Evolutionary conservation across 2,329 filamentous ascomycete species (phyloP).

Genomic region (Orbilia quercus): DNA sequence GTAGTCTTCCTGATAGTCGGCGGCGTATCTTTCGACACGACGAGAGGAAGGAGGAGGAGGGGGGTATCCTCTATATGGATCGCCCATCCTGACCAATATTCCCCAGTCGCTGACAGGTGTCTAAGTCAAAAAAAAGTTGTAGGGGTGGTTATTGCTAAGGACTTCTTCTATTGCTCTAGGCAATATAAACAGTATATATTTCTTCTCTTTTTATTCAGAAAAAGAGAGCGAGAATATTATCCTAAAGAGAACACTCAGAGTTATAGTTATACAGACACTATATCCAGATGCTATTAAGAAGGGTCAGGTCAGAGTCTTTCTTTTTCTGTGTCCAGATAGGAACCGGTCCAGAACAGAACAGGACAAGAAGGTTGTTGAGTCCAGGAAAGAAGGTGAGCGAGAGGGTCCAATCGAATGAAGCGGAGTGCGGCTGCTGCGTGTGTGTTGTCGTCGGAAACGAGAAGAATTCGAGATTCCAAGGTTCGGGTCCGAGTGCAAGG

Average conservation of each 20-base stretch:
- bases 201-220: conserved; percentile 1
- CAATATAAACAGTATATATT: neutral
- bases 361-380: conserved; percentile 22
- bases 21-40: conserved; percentile 1
- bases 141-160: neutral
- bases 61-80: conserved; percentile 35
- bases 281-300: conserved; percentile 32
- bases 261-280: conserved; percentile 35
- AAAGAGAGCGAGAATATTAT: no score
- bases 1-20: conserved; percentile 30
- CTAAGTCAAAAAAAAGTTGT: conserved; percentile 7
- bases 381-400: conserved; percentile 16
- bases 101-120: conserved; percentile 23
- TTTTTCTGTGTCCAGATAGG: conserved; percentile 17
- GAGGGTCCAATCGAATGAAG: conserved; percentile 48
- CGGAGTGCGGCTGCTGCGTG: conserved; percentile 42
- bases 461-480: conserved; percentile 14
- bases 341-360: conserved; percentile 21
- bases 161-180: neutral
- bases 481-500: conserved; percentile 8
- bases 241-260: conserved; percentile 25
- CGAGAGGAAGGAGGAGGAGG: conserved; percentile 15
- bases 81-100: conserved; percentile 37
- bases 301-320: conserved; percentile 9
- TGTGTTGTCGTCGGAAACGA: conserved; percentile 40